phyloP scores from a whole-genome alignment of 805 yeast species.

The Schwanniomyces yamadae region DNA sequence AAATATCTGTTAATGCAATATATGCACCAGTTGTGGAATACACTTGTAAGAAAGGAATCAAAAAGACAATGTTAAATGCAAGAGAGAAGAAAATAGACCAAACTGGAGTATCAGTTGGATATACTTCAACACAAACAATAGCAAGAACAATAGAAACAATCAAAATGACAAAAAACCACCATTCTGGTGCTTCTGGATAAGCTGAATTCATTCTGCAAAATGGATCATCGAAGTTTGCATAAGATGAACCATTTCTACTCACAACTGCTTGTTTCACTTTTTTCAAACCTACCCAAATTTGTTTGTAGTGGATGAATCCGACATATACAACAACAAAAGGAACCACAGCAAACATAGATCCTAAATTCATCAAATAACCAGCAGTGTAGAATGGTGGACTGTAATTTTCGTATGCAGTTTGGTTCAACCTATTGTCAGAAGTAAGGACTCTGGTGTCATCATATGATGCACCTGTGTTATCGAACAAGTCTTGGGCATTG shows the following conservation, averaged over 20 bases:
- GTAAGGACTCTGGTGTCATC: constrained; percentile 12
- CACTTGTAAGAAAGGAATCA: constrained; percentile 18
- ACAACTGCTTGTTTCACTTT: constrained; percentile 16
- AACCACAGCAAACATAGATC: constrained; percentile 12
- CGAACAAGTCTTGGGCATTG: constrained; percentile 17
- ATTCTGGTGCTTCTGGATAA: constrained; percentile 41
- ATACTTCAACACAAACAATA: constrained; percentile 35
- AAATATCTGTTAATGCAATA: constrained; percentile 16
- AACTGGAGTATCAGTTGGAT: constrained; percentile 19
- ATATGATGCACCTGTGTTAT: constrained; percentile 19
- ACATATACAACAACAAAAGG: constrained; percentile 45
- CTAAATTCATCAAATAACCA: constrained; percentile 15
- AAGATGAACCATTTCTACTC: constrained; percentile 39
- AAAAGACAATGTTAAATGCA: constrained; percentile 20
- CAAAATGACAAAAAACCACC: constrained; percentile 40
- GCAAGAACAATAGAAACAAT: constrained; percentile 31
- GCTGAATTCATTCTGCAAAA: constrained; percentile 16
- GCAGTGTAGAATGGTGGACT: constrained; percentile 21
- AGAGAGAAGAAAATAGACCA: constrained; percentile 21
- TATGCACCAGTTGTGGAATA: constrained; percentile 13
- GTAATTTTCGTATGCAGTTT: constrained; percentile 10
- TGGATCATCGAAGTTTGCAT: constrained; percentile 8
- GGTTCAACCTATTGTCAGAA: constrained; percentile 23
- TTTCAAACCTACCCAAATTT: constrained; percentile 18
- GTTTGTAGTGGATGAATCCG: constrained; percentile 48